Percentiles rank a stretch among this genome's conserved stretches.
Evolutionary conservation across 352 stramenopile genomes (phyloP).

Genomic region (Pythium phragmiticola): DNA sequence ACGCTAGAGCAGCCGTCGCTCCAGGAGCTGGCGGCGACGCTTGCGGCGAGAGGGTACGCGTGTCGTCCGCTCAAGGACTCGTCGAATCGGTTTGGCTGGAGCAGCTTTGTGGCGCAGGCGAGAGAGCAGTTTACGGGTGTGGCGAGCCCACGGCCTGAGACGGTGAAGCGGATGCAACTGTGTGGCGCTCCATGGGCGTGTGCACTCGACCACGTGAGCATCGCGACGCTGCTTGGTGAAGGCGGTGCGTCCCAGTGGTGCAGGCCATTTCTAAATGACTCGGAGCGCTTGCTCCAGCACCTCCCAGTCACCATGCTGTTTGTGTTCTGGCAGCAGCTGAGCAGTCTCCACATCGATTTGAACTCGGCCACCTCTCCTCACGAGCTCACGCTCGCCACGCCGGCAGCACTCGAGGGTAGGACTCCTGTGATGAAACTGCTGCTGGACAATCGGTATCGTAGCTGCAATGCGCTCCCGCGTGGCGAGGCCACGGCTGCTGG

Average conservation of each 20-base stretch:
- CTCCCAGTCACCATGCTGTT: conserved; percentile 13
- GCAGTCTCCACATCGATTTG: conserved; percentile 7
- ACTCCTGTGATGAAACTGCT: conserved; percentile 1
- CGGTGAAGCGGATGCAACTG: neutral
- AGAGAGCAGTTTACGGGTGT: conserved; percentile 3
- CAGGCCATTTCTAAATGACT: too few species aligned
- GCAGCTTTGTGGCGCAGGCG: conserved; percentile 13
- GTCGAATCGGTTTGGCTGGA: conserved; percentile 12
- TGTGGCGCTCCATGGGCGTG: neutral
- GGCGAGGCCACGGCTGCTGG: conserved; percentile 10
- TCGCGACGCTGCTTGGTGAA: neutral
- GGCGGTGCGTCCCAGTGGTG: too few species aligned
- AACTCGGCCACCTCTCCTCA: conserved; percentile 3
- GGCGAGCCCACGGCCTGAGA: neutral
- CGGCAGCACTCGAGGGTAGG: neutral
- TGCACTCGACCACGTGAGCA: conserved; percentile 5
- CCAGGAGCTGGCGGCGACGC: neutral
- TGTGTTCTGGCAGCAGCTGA: conserved; percentile 18
- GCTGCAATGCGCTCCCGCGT: conserved; percentile 9
- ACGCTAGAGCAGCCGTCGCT: conserved; percentile 8
- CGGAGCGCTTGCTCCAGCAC: neutral
- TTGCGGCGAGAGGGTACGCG: neutral
- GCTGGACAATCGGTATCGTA: conserved; percentile 15
- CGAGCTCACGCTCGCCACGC: conserved; percentile 3
- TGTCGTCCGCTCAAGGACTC: neutral